Conservation (phyloP, 805 yeast genomes). For the Starmerella kuoi region DNA sequence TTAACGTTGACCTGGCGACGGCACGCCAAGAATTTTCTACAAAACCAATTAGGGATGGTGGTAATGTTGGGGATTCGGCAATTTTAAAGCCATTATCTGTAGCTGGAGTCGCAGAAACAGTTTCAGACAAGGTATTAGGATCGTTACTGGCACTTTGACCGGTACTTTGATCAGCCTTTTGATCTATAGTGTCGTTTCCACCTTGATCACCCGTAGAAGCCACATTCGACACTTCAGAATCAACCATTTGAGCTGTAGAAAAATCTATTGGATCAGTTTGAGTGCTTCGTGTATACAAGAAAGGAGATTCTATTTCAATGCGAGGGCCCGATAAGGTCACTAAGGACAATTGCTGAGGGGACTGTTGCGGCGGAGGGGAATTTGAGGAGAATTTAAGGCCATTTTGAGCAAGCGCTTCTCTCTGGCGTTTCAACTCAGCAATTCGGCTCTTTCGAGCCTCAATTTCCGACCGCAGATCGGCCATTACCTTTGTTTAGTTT, state of each 20-base stretch:
- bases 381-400: background rate
- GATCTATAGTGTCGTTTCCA: background rate
- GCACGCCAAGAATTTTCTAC: slow-evolving; percentile 27
- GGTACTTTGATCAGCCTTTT: background rate
- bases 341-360: background rate
- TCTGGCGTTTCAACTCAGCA: slow-evolving; percentile 39
- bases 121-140: no score
- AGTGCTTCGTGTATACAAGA: slow-evolving; percentile 1
- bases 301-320: slow-evolving; percentile 2
- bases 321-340: slow-evolving; percentile 1
- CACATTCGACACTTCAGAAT: background rate
- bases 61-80: background rate
- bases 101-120: background rate
- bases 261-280: slow-evolving; percentile 7
- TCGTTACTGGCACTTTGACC: background rate
- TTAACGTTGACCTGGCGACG: slow-evolving; percentile 22
- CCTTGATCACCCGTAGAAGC: background rate
- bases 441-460: slow-evolving; percentile 43
- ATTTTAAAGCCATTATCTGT: background rate
- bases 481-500: slow-evolving; percentile 7
- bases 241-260: no score
- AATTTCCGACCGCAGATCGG: slow-evolving; percentile 33
- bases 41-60: slow-evolving; percentile 18
- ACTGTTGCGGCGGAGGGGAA: background rate
- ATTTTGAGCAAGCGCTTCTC: slow-evolving; percentile 27